These are phyloP conservation scores for Ambrosia hybrid DNA, from an alignment of 140 eudicot species.

Conservation along the genomic window DNA sequence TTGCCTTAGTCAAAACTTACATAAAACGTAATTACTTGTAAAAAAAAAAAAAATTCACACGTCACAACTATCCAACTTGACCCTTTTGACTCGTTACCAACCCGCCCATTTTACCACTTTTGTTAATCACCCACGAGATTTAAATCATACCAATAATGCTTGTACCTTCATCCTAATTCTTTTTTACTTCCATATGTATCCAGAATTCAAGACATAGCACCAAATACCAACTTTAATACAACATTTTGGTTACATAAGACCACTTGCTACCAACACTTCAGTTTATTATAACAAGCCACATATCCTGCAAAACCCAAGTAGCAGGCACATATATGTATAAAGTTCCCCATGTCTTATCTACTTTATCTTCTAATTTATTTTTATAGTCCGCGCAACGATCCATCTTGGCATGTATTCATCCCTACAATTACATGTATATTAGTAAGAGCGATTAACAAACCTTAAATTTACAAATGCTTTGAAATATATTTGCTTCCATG, in stretches of 20 bases:
- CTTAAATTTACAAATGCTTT: neutral
- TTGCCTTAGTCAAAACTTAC: too few relatives aligned
- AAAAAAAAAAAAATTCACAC: too few relatives aligned
- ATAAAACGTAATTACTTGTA: too few relatives aligned
- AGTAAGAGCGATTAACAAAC: neutral
- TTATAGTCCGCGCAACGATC: neutral
- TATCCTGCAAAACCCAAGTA: conserved; percentile 14
- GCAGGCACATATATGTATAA: neutral
- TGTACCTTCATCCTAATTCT: conserved; percentile 5
- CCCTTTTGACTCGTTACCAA: too few relatives aligned
- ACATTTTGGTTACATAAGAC: conserved; percentile 7
- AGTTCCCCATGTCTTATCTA: neutral
- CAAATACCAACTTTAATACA: conserved; percentile 12
- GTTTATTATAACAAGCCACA: conserved; percentile 15
- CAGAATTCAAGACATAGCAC: neutral
- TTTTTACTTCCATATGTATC: neutral
- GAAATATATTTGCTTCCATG: neutral
- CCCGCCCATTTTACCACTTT: too few relatives aligned
- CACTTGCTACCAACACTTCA: conserved; percentile 3
- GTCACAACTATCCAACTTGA: too few relatives aligned
- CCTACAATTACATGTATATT: neutral
- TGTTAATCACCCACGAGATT: too few relatives aligned
- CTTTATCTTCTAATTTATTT: neutral
- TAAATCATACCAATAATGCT: neutral
- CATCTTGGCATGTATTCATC: neutral